These are phyloP conservation scores for Ceratobasidium theobromae DNA, from an alignment of 1,284 basidiomycete genomes.

Conservation along the genomic window DNA sequence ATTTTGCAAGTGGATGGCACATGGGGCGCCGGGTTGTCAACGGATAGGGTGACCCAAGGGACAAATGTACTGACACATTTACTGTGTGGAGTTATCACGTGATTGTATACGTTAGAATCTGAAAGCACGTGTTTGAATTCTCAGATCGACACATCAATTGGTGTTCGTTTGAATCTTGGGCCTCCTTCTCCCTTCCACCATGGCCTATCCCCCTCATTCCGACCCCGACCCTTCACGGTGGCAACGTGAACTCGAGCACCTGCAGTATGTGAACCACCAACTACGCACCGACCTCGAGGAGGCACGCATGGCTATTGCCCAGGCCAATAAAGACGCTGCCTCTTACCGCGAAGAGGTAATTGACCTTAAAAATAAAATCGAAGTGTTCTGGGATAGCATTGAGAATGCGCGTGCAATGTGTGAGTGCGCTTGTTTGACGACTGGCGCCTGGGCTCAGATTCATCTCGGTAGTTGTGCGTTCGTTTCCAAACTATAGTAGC, in stretches of 20 bases:
- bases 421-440: conserved; percentile 10
- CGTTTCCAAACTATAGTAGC: conserved; percentile 16
- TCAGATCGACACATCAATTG: conserved; percentile 27
- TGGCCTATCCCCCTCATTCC: conserved; percentile 9
- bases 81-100: not conserved
- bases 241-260: conserved; percentile 11
- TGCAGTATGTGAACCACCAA: conserved; percentile 9
- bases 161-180: not conserved
- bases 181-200: conserved; percentile 19
- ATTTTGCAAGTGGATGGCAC: conserved; percentile 35
- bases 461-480: conserved; percentile 15
- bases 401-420: conserved; percentile 16
- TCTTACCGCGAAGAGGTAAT: conserved; percentile 4
- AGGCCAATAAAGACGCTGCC: not conserved
- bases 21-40: conserved; percentile 22
- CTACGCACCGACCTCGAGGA: conserved; percentile 15
- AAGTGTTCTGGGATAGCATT: conserved; percentile 22
- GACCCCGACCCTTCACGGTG: conserved; percentile 4
- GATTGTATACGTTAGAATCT: not conserved
- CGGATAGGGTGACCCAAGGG: not conserved
- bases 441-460: conserved; percentile 3
- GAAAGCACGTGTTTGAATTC: conserved; percentile 28
- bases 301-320: not conserved
- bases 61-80: not conserved
- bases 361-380: conserved; percentile 22